Conservation (phyloP, 176 grass and related monocot species). For the Avena insularis region DNA sequence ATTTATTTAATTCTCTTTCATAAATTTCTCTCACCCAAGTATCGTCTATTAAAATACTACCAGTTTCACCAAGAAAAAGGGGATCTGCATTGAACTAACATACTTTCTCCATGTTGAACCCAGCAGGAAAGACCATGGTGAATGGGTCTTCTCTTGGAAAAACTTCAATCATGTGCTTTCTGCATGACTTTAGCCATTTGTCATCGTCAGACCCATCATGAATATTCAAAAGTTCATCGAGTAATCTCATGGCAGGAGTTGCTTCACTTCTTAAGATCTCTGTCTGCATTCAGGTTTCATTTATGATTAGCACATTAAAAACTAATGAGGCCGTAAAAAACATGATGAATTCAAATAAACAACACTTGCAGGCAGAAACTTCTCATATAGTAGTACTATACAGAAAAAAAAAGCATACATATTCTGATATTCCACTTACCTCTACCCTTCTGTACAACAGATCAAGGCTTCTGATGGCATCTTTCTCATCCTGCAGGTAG, state of each 20-base stretch:
- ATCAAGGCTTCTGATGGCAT: conserved; percentile 91
- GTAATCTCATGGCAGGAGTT: conserved; percentile 86
- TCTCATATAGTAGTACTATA: neutral
- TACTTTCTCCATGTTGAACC: conserved; percentile 80
- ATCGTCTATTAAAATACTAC: conserved; percentile 5
- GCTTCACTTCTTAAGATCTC: conserved; percentile 94
- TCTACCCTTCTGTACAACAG: conserved; percentile 93
- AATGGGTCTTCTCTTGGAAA: conserved; percentile 92
- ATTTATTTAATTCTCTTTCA: neutral
- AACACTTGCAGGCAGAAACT: conserved; percentile 14
- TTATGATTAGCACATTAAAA: conserved; percentile 34
- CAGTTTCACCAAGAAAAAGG: conserved; percentile 18
- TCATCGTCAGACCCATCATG: conserved; percentile 81
- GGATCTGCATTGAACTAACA: conserved; percentile 37
- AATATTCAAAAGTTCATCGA: conserved; percentile 91
- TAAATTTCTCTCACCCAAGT: neutral
- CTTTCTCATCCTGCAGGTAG: conserved; percentile 73
- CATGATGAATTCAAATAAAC: conserved; percentile 6
- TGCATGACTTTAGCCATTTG: conserved; percentile 89
- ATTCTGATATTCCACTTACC: conserved; percentile 37
- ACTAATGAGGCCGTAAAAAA: conserved; percentile 5
- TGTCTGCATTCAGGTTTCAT: conserved; percentile 53
- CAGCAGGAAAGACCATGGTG: conserved; percentile 78
- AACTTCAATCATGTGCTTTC: conserved; percentile 71
- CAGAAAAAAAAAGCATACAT: neutral